phyloP scores from a whole-genome alignment of 2,329 filamentous ascomycete genomes.

The Alternaria consortialis region DNA sequence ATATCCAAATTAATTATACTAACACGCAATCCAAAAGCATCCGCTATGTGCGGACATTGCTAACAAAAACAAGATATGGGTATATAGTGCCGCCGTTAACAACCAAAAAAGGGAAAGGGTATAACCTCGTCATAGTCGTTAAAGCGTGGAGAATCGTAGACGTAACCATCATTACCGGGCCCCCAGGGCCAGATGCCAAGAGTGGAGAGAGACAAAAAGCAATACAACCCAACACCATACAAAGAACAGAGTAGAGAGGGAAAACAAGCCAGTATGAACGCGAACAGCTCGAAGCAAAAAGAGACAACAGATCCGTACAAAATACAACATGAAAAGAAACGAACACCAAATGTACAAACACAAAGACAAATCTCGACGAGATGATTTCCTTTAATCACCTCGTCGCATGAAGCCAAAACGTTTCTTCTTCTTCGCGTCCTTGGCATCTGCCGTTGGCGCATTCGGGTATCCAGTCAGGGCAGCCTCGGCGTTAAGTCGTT shows the following conservation, averaged over 20 bases:
- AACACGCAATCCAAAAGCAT: constrained; percentile 3
- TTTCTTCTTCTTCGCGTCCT: constrained; percentile 16
- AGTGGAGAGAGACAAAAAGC: constrained; percentile 9
- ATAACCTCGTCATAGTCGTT: constrained; percentile 18
- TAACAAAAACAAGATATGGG: constrained; percentile 12
- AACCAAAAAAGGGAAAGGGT: constrained; percentile 16
- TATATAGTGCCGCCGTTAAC: constrained; percentile 16
- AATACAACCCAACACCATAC: constrained; percentile 3
- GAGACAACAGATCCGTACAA: neutral
- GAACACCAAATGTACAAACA: constrained; percentile 8
- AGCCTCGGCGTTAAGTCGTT: constrained; percentile 53
- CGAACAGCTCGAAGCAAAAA: neutral
- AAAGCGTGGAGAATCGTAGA: constrained; percentile 17
- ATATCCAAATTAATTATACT: constrained; percentile 9
- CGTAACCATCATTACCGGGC: constrained; percentile 16
- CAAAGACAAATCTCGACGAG: neutral
- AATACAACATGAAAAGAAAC: neutral
- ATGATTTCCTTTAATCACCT: constrained; percentile 1
- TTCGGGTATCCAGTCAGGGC: constrained; percentile 21
- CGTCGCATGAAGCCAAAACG: constrained; percentile 20
- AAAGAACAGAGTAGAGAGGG: neutral
- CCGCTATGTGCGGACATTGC: neutral
- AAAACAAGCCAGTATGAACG: neutral
- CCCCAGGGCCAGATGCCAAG: constrained; percentile 8
- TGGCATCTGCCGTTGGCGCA: constrained; percentile 15